Percentiles rank a stretch among this genome's conserved stretches.
These are phyloP conservation scores for Aureobasidium sp. DNA, from an alignment of 2,329 filamentous ascomycete species.

Conservation along the genomic window DNA sequence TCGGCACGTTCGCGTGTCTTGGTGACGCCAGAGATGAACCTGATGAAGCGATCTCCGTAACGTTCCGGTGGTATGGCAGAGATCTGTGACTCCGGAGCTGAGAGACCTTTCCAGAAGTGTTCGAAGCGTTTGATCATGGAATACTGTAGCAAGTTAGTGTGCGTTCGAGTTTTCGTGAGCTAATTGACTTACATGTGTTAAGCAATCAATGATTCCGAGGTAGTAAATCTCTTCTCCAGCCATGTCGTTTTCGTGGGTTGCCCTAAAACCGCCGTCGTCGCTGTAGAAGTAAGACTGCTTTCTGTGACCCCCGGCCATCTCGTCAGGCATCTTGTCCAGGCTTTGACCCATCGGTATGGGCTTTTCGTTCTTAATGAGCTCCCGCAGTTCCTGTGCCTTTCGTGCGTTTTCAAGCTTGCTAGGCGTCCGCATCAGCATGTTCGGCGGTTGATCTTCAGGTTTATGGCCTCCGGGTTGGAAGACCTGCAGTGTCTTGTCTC, in stretches of 20 bases:
- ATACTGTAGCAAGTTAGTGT: conserved; percentile 54
- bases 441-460: conserved; percentile 34
- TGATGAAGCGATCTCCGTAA: conserved; percentile 89
- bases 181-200: conserved; percentile 73
- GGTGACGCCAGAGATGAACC: conserved; percentile 84
- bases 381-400: conserved; percentile 82
- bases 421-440: conserved; percentile 76
- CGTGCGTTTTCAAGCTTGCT: conserved; percentile 88
- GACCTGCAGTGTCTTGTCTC: conserved; percentile 81
- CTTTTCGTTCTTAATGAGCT: conserved; percentile 87
- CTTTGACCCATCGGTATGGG: conserved; percentile 88
- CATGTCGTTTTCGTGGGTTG: conserved; percentile 81
- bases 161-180: not conserved
- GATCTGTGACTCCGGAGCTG: conserved; percentile 75
- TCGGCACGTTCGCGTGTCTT: conserved; percentile 81
- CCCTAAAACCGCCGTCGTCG: conserved; percentile 87
- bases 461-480: conserved; percentile 77
- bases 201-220: conserved; percentile 93
- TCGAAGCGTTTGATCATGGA: conserved; percentile 91
- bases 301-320: conserved; percentile 64
- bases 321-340: conserved; percentile 79
- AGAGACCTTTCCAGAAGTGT: conserved; percentile 93
- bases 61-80: conserved; percentile 84
- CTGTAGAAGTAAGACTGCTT: conserved; percentile 81
- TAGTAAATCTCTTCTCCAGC: conserved; percentile 94